A percentile compares a stretch with the other conserved stretches of the same genome.
Evolutionary conservation across 2,329 filamentous ascomycete genomes (phyloP).

Genomic region (Penicillium olsonii): DNA sequence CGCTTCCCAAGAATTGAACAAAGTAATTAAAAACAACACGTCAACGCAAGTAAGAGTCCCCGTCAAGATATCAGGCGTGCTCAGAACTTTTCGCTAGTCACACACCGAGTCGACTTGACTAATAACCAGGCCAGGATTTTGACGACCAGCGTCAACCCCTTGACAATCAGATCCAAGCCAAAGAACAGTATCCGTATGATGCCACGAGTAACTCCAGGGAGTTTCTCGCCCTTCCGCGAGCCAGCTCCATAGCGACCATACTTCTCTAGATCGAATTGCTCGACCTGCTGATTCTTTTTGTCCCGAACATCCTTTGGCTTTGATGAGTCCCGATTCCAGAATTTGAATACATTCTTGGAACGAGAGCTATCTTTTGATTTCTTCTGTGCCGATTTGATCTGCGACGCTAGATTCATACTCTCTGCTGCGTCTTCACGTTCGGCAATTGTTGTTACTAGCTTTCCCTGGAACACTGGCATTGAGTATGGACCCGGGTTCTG

Average conservation of each 20-base stretch:
- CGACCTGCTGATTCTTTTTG: slow-evolving; percentile 32
- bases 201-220: slow-evolving; percentile 40
- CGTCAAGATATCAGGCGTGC: slow-evolving; percentile 12
- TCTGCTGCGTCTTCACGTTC: slow-evolving; percentile 46
- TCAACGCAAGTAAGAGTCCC: neutral
- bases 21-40: neutral
- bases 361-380: slow-evolving; percentile 11
- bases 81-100: slow-evolving; percentile 47
- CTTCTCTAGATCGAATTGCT: slow-evolving; percentile 49
- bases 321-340: slow-evolving; percentile 14
- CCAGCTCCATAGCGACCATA: slow-evolving; percentile 43
- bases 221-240: slow-evolving; percentile 39
- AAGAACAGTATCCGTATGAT: slow-evolving; percentile 42
- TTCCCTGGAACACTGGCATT: slow-evolving; percentile 26
- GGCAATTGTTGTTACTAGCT: slow-evolving; percentile 40
- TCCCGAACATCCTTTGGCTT: neutral
- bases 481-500: slow-evolving; percentile 10
- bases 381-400: slow-evolving; percentile 30
- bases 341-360: slow-evolving; percentile 19
- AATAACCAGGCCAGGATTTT: slow-evolving; percentile 46
- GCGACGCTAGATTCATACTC: slow-evolving; percentile 38
- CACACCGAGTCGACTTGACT: slow-evolving; percentile 40
- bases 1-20: neutral
- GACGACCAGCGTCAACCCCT: slow-evolving; percentile 38
- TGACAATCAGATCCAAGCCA: slow-evolving; percentile 40